Evolutionary conservation across 306 rosid genomes (phyloP).

Genomic region (Styphnolobium japonicum): DNA sequence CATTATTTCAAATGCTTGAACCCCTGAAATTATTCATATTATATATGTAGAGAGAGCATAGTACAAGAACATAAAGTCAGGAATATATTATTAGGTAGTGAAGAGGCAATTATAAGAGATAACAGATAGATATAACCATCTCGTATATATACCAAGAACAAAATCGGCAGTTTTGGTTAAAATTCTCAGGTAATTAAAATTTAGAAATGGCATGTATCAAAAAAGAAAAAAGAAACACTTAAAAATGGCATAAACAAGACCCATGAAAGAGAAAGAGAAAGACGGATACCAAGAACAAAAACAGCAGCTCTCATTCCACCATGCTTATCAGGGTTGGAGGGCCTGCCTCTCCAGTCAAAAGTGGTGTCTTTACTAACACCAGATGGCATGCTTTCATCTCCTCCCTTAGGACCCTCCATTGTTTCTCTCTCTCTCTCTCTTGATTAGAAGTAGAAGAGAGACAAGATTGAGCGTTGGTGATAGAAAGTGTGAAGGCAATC

Average conservation of each 20-base stretch:
- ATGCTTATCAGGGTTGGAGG: conserved; percentile 57
- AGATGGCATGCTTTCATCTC: not conserved
- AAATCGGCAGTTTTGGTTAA: no score
- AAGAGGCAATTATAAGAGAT: not conserved
- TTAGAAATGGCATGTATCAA: no score
- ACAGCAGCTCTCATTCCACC: conserved; percentile 74
- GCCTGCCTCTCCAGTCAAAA: conserved; percentile 87
- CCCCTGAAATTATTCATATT: conserved; percentile 45
- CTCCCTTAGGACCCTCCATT: conserved; percentile 28
- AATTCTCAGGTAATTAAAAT: no score
- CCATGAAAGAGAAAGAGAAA: not conserved
- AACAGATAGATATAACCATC: no score
- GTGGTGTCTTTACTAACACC: not conserved
- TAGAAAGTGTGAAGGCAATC: conserved; percentile 9
- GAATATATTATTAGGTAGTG: no score
- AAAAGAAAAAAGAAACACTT: no score
- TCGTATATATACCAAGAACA: no score
- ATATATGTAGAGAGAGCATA: not conserved
- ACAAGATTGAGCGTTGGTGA: not conserved
- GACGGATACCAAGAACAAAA: conserved; percentile 37
- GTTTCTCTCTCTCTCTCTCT: conserved; percentile 3
- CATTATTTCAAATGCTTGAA: conserved; percentile 94
- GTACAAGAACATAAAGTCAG: not conserved
- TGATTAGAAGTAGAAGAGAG: not conserved
- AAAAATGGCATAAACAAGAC: not conserved